Base-by-base conservation (phyloP, 345 rosid genomes). In the Brassica incana region DNA sequence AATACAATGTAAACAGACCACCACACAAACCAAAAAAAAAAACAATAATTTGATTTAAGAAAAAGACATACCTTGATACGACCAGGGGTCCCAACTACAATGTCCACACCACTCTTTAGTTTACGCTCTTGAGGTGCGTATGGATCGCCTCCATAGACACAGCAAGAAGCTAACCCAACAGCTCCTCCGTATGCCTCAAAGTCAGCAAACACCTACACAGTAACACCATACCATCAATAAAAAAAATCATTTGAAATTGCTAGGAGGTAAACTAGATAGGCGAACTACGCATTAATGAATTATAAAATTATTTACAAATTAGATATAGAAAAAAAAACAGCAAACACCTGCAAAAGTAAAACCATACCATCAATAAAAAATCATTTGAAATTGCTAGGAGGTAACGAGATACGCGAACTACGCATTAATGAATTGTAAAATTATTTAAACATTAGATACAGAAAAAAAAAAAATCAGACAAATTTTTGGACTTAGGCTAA, bases 21-120 rank as follows among this genome's bases (percentile, higher is more conserved):
- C 66, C 45, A 38, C 6, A 38, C 52, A 48, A n/a, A n/a, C n/a
- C 14, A 11, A 43, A 48, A 12, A 12, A 12, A 58, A 48, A 62
- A 35, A 4, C 4, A 2, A n/a, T 69, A 1, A 27, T 12, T 73
- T 20, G 16, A 23, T 61, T 20, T 48, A 25, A 54, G 3, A 30
- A 18, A 9, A 18, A 5, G 36, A 58, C 38, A 14, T 73, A 95
- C 99, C 90, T 93, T 96, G 56, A 93, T 76, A 62, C 98, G 98
- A 78, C 99, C 98, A 38, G 99, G 99, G 1, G 99, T 93, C 71
- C 98, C 98, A 79, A 96, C 82, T 3, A 92, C 95, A 71, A 96
- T 81, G 79, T 96, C 99, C 52, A 96, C 91, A 74, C 98, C 98
- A 85, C 88, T 87, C 86, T 76, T 92, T 65, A 96, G 71, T 48